Conservation (phyloP, 2,329 filamentous ascomycete genomes). For the Colletotrichum horii region DNA sequence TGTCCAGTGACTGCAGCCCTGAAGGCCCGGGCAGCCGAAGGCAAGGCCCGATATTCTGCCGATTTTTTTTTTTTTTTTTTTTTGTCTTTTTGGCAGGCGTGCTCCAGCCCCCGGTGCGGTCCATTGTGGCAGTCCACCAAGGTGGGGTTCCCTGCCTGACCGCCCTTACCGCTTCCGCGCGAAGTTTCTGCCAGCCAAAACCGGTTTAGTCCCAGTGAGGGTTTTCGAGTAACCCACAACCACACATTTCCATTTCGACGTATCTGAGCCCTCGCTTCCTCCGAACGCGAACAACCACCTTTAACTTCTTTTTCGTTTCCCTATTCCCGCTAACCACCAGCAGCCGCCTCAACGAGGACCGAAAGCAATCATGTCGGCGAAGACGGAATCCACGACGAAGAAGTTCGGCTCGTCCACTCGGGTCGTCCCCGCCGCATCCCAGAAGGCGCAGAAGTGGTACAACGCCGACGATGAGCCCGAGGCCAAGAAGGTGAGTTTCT, state of each 20-base stretch:
- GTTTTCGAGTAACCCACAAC: not conserved
- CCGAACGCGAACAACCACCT: conserved; percentile 16
- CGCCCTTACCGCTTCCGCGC: not conserved
- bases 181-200: not conserved
- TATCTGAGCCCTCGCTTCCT: conserved; percentile 9
- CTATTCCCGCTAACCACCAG: conserved; percentile 21
- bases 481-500: conserved; percentile 88
- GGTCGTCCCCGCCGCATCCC: conserved; percentile 81
- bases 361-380: conserved; percentile 68
- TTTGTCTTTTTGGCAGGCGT: not conserved
- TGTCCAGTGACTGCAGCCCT: not conserved
- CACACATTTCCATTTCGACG: not conserved
- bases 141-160: not conserved
- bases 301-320: conserved; percentile 24
- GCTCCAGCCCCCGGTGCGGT: not conserved
- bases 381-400: conserved; percentile 79
- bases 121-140: not conserved
- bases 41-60: not conserved
- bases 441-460: conserved; percentile 99
- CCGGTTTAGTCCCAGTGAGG: not conserved
- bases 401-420: conserved; percentile 97
- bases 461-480: conserved; percentile 88
- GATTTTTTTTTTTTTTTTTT: not conserved
- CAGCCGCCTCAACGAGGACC: conserved; percentile 22
- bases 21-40: not conserved